These are phyloP conservation scores for Phaeolepiota aurea DNA, from an alignment of 768 basidiomycete species.

Conservation along the genomic window DNA sequence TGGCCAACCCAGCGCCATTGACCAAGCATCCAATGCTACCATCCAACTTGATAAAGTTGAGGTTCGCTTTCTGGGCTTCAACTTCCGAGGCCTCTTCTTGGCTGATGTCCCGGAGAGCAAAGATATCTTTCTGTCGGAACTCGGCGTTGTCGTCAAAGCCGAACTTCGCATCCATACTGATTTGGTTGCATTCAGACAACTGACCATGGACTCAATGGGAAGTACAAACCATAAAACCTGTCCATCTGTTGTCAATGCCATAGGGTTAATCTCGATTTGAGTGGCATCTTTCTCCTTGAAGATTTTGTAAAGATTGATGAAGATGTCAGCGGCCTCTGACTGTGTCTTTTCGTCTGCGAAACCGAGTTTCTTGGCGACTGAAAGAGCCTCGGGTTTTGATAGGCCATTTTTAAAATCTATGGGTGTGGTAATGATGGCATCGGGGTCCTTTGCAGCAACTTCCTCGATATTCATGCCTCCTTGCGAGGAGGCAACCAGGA, in stretches of 20 bases:
- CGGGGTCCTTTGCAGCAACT: slow-evolving; percentile 92
- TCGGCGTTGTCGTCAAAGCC: slow-evolving; percentile 99
- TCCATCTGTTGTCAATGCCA: slow-evolving; percentile 89
- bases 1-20: slow-evolving; percentile 96
- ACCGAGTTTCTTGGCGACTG: slow-evolving; percentile 83
- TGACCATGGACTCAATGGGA: slow-evolving; percentile 5
- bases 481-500: slow-evolving; percentile 88
- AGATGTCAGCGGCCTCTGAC: slow-evolving; percentile 85
- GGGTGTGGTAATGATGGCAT: slow-evolving; percentile 91
- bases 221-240: slow-evolving; percentile 86
- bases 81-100: slow-evolving; percentile 98
- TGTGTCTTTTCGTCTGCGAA: slow-evolving; percentile 68
- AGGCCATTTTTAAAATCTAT: slow-evolving; percentile 83
- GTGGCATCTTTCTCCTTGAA: slow-evolving; percentile 99
- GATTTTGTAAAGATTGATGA: slow-evolving; percentile 89
- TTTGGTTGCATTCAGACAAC: background rate
- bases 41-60: slow-evolving; percentile 99
- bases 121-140: slow-evolving; percentile 91
- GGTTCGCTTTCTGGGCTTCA: slow-evolving; percentile 89
- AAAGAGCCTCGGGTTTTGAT: slow-evolving; percentile 59
- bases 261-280: slow-evolving; percentile 98
- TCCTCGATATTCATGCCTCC: slow-evolving; percentile 99
- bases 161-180: slow-evolving; percentile 98
- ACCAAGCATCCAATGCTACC: slow-evolving; percentile 96
- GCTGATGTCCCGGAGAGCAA: slow-evolving; percentile 80